Evolutionary conservation across 805 yeast species (phyloP).

Genomic region (Candida berthetii): DNA sequence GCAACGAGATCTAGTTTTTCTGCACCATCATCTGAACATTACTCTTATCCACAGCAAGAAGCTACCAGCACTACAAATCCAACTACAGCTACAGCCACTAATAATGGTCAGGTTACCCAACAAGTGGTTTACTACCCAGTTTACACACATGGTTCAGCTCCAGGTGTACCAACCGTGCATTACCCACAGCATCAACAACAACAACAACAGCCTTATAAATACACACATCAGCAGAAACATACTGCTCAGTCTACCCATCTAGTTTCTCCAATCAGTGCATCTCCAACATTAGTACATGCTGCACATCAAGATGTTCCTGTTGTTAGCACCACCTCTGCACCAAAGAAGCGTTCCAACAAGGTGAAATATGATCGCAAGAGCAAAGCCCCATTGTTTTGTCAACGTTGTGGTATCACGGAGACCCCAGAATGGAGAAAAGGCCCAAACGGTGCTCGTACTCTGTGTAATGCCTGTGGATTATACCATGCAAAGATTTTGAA

Average conservation of each 20-base stretch:
- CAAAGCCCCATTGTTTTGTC: slow-evolving; percentile 21
- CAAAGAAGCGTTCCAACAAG: background rate
- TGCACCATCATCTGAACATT: too few relatives aligned
- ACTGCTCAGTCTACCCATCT: too few relatives aligned
- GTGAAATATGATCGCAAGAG: slow-evolving; percentile 1
- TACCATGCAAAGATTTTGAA: slow-evolving; percentile 64
- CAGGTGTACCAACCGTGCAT: background rate
- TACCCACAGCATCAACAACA: background rate
- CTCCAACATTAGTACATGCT: background rate
- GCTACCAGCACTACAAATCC: background rate
- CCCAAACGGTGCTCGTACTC: slow-evolving; percentile 67
- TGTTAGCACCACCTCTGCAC: background rate
- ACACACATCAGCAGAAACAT: background rate
- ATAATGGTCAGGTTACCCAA: background rate
- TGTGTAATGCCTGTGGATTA: slow-evolving; percentile 82
- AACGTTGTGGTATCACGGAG: slow-evolving; percentile 44
- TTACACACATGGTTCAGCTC: background rate
- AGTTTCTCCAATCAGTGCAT: background rate
- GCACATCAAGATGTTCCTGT: too few relatives aligned
- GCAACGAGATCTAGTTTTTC: background rate
- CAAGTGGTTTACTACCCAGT: background rate
- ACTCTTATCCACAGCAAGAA: too few relatives aligned
- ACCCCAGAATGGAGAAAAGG: slow-evolving; percentile 88
- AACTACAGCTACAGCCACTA: background rate
- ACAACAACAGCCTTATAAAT: background rate